Base-by-base conservation (phyloP, 352 stramenopile genomes). In the Elongisporangium senticosum region DNA sequence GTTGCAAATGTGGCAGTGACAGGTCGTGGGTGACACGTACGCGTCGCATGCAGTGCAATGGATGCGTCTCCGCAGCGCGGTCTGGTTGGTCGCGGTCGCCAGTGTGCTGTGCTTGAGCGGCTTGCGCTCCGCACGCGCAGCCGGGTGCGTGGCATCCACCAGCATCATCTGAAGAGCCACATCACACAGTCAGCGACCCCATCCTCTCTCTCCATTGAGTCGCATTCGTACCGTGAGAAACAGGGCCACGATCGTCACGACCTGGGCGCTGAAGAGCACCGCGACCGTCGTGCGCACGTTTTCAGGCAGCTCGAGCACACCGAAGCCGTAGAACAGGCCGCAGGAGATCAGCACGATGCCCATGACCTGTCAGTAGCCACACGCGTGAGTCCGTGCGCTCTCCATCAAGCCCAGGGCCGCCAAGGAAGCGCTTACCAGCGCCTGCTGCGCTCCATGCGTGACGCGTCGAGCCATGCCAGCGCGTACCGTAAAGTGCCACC, bases 1-100 rank as follows among this genome's bases (percentile, higher is more conserved):
- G 69, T 96, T 86, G 68, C 95, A 98, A 55, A 89, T 87, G 62
- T 85, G 77, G 72, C 93, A 98, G 68, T 98, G 93, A 60, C 68
- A 77, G 24, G 77, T 89, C 40, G 69, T 60, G 4, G 21, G 55
- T 13, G 51, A 65, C 17, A 87, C 78, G 17, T 59, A 74, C 33
- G 72, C 73, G 21, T 71, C 51, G 58, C 82, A 92, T 7, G 69
- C 54, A 15, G 57, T 58, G 15, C 74, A 83, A 40, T 59, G 63
- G 20, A 77, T 50, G 53, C 58, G 69, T 8, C 52, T 58, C 20
- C 33, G 23, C 20, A 26, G 47, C 15, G 48, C 11, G 7, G 60
- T 61, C n/a, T 24, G 5, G 49, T 50, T 24, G n/a, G 48, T 20
- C 15, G 19, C 52, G 20, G 49, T 52, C 23, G 54, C 62, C 24